Evolutionary conservation across 129 eudicot species (phyloP).

Genomic region (Rutidosis leptorrhynchoides): DNA sequence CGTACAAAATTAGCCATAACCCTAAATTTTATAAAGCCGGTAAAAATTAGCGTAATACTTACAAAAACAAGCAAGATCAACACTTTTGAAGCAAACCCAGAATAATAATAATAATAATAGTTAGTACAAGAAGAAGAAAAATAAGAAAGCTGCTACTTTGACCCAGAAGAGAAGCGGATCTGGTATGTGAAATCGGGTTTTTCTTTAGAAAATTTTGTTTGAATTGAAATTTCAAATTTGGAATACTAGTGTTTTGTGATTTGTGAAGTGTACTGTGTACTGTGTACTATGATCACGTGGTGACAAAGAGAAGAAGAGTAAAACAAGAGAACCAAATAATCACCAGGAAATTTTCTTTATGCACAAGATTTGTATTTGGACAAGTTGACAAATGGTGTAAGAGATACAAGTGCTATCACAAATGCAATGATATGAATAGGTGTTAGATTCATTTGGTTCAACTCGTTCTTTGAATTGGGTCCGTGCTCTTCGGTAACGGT

Average conservation of each 20-base stretch:
- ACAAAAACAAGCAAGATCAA: not conserved
- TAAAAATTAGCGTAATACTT: not conserved
- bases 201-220: conserved; percentile 1
- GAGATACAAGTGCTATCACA: no score
- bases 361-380: no score
- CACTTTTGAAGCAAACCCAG: conserved; percentile 8
- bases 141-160: conserved; percentile 14
- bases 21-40: not conserved
- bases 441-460: no score
- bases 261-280: conserved; percentile 3
- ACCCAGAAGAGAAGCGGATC: conserved; percentile 35
- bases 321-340: no score
- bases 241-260: not conserved
- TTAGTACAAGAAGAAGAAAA: not conserved
- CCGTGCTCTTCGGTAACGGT: no score
- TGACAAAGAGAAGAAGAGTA: conserved; percentile 6
- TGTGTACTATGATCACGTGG: conserved; percentile 35
- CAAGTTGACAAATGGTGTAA: no score
- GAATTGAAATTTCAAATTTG: not conserved
- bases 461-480: no score
- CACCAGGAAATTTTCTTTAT: no score
- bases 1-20: conserved; percentile 16
- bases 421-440: no score
- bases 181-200: conserved; percentile 18
- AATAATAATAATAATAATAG: conserved; percentile 6